A percentile compares a stretch with the other conserved stretches of the same genome.
These are phyloP conservation scores for Hypoxylon cercidicola DNA, from an alignment of 495 filamentous ascomycete genomes.

Conservation along the genomic window DNA sequence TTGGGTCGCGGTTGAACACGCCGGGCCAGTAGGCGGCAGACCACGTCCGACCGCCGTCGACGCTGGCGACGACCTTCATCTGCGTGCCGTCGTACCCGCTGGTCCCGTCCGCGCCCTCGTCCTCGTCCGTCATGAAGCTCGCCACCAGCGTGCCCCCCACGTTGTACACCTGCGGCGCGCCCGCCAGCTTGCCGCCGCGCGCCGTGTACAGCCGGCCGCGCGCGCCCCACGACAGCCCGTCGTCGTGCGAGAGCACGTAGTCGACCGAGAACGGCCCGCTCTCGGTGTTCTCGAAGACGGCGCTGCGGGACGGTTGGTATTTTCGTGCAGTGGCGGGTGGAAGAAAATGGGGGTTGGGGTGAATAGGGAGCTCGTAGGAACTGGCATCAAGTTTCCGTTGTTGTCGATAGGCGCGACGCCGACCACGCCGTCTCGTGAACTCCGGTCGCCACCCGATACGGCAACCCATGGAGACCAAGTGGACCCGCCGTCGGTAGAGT, in stretches of 20 bases:
- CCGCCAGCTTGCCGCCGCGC: constrained; percentile 43
- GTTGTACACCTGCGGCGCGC: constrained; percentile 66
- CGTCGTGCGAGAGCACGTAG: constrained; percentile 64
- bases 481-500: constrained; percentile 61
- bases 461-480: constrained; percentile 60
- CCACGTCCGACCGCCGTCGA: constrained; percentile 54
- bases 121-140: constrained; percentile 73
- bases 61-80: constrained; percentile 52
- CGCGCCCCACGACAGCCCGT: constrained; percentile 65
- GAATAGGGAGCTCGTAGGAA: constrained; percentile 1
- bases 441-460: constrained; percentile 58
- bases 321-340: too few relatives aligned
- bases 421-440: constrained; percentile 67
- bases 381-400: constrained; percentile 49
- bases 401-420: constrained; percentile 59
- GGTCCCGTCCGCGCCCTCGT: constrained; percentile 45
- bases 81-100: constrained; percentile 43
- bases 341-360: neutral
- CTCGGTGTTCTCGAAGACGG: constrained; percentile 66
- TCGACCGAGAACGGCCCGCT: constrained; percentile 61
- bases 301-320: constrained; percentile 33
- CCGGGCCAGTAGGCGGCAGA: constrained; percentile 57
- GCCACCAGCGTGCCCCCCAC: constrained; percentile 66
- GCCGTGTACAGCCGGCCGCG: constrained; percentile 62
- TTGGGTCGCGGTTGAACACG: constrained; percentile 42